Evolutionary conservation across 768 basidiomycete genomes (phyloP).

Genomic region (Crepidotus variabilis): DNA sequence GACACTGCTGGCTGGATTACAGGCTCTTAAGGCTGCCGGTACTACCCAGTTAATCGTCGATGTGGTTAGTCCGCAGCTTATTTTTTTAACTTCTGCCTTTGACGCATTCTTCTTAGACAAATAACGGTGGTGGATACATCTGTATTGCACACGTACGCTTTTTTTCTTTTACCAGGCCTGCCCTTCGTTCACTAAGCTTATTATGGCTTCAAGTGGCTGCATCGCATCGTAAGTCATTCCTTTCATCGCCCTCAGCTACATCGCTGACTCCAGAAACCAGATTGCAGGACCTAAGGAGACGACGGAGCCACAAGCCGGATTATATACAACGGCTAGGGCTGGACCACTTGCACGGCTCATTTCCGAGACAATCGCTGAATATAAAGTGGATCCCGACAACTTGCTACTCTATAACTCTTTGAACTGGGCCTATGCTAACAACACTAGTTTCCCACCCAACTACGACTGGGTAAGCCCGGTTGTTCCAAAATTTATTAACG

Average conservation of each 20-base stretch:
- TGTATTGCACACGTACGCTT: slow-evolving; percentile 4
- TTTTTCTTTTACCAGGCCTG: neutral
- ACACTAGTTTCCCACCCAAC: slow-evolving; percentile 34
- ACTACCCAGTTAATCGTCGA: slow-evolving; percentile 55
- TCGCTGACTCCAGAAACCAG: neutral
- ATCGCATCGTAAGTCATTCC: slow-evolving; percentile 1
- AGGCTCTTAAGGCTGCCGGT: slow-evolving; percentile 39
- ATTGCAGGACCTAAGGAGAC: slow-evolving; percentile 20
- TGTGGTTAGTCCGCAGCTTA: slow-evolving; percentile 21
- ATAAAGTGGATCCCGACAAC: slow-evolving; percentile 43
- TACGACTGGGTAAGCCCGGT: slow-evolving; percentile 49
- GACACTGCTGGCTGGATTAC: slow-evolving; percentile 42
- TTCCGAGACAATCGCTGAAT: slow-evolving; percentile 34
- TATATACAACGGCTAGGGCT: slow-evolving; percentile 48
- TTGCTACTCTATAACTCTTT: slow-evolving; percentile 45
- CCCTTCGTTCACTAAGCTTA: neutral
- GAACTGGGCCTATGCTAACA: slow-evolving; percentile 45
- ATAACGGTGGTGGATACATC: slow-evolving; percentile 5
- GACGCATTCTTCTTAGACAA: slow-evolving; percentile 1
- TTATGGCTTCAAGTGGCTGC: neutral
- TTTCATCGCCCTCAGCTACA: neutral
- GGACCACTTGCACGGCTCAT: slow-evolving; percentile 50
- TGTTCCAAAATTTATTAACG: slow-evolving; percentile 41
- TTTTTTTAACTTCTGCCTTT: neutral
- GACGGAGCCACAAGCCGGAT: slow-evolving; percentile 52